Conservation (phyloP, 805 yeast species). For the Metschnikowia koreensis region DNA sequence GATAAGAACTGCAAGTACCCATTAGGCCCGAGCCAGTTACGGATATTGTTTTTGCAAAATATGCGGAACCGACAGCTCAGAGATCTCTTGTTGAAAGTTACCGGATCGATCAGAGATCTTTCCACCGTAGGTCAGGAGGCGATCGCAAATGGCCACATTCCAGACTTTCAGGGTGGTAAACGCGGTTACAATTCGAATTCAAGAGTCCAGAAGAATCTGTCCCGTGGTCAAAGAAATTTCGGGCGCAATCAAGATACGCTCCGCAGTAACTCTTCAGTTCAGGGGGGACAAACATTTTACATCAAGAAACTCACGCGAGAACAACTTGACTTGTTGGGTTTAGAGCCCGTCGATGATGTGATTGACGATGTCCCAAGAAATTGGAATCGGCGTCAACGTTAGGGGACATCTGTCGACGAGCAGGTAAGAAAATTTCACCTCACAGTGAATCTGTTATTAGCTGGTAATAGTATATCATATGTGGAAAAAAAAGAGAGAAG, state of each 20-base stretch:
- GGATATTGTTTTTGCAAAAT: background rate
- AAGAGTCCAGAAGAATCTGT: background rate
- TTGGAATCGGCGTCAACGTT: background rate
- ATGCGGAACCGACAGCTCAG: background rate
- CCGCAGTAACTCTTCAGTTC: background rate
- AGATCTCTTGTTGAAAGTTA: background rate
- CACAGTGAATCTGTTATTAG: background rate
- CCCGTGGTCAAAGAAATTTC: background rate
- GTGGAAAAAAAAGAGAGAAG: background rate
- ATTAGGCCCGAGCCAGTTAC: background rate
- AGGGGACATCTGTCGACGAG: background rate
- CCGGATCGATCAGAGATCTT: background rate
- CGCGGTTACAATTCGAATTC: background rate
- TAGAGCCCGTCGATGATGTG: background rate
- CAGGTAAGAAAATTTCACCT: background rate
- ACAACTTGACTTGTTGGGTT: background rate
- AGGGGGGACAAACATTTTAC: background rate
- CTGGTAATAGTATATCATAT: background rate
- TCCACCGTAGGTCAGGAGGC: background rate
- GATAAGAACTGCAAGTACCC: background rate
- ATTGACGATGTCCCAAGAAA: background rate
- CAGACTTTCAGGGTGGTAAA: background rate
- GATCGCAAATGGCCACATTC: background rate
- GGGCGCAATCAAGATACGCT: background rate
- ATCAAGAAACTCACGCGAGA: background rate